phyloP scores from a whole-genome alignment of 768 basidiomycete species.

The Pleurotus pulmonarius region DNA sequence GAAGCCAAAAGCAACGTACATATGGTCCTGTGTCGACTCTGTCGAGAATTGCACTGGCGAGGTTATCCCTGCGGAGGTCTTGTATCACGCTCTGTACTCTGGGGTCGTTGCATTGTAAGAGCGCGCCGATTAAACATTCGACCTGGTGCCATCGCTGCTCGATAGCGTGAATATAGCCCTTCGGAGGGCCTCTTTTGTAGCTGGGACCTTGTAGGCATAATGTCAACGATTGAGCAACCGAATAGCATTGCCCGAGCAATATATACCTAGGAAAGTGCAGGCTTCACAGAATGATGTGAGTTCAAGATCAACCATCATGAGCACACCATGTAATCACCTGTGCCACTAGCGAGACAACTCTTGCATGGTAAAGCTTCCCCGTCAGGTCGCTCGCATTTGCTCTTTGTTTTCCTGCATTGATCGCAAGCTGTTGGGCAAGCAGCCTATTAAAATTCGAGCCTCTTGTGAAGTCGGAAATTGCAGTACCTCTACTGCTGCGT shows the following conservation, averaged over 20 bases:
- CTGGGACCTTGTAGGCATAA: constrained; percentile 53
- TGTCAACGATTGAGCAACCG: not conserved
- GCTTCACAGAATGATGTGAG: constrained; percentile 27
- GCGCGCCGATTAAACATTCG: constrained; percentile 81
- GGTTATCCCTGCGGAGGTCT: constrained; percentile 65
- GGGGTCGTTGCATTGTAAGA: constrained; percentile 69
- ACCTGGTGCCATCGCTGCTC: constrained; percentile 91
- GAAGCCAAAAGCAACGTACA: constrained; percentile 34
- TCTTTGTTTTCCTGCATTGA: constrained; percentile 84
- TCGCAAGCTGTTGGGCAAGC: constrained; percentile 60
- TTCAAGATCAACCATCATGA: not conserved
- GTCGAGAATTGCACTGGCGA: constrained; percentile 73
- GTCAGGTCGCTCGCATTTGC: constrained; percentile 68
- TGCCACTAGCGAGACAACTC: constrained; percentile 57
- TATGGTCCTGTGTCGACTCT: constrained; percentile 81
- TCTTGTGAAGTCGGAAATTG: too few relatives aligned
- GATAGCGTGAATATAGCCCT: constrained; percentile 91
- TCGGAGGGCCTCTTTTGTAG: constrained; percentile 81
- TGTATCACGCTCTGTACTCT: constrained; percentile 58
- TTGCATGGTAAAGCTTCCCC: constrained; percentile 52
- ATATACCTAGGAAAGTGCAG: constrained; percentile 62
- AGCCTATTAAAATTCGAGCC: not conserved
- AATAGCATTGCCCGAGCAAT: not conserved
- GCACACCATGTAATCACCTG: constrained; percentile 28
- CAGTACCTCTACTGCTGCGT: constrained; percentile 59